Base-by-base conservation (phyloP, 177 flowering plant genomes). In the Vitis hybrid region DNA sequence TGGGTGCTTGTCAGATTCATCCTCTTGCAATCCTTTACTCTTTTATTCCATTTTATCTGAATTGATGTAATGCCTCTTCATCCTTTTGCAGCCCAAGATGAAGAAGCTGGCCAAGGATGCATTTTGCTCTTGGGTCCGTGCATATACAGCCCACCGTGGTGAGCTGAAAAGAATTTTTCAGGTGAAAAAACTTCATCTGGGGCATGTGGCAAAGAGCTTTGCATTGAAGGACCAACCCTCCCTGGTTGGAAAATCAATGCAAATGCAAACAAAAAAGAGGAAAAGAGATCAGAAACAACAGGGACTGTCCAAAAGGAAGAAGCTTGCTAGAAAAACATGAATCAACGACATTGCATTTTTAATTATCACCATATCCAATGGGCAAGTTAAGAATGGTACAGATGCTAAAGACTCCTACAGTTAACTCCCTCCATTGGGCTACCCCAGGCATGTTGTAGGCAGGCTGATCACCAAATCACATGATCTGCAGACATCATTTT, bases 121-220 rank as follows among this genome's bases (percentile, higher is more conserved):
- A 74, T 96, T 93, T 75, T 83, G 92, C 75, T 90, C 97, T 56
- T 93, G 99, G 99, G 84, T 90, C 8, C 84, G 98, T 70, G 99
- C 97, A 55, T 93, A 93, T 73, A 85, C 96, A 30, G 97, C 97
- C 3, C 98, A 93, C 67, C 90, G 93, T n/a, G 98, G 97, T 5
- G 98, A 90, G 67, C 86, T 95, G 75, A 93, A 90, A 75, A 79
- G 82, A 70, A 90, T 93, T 1, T 96, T 95, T 75, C 79, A 82
- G 87, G 87, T 93, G 81, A 93, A 90, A 81, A 95, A 85, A 72
- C 91, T 95, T 83, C 99, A 93, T 70, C 70, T 95, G 70, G 99
- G 99, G 4, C 99, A 93, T 69, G 98, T 89, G 17, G 97, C 99
- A 5, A 93, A 79, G 75, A 95, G 97, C 74, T 95, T 93, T 74